These are phyloP conservation scores for Penicillium sp. DNA, from an alignment of 2,329 filamentous ascomycete species.

Conservation along the genomic window DNA sequence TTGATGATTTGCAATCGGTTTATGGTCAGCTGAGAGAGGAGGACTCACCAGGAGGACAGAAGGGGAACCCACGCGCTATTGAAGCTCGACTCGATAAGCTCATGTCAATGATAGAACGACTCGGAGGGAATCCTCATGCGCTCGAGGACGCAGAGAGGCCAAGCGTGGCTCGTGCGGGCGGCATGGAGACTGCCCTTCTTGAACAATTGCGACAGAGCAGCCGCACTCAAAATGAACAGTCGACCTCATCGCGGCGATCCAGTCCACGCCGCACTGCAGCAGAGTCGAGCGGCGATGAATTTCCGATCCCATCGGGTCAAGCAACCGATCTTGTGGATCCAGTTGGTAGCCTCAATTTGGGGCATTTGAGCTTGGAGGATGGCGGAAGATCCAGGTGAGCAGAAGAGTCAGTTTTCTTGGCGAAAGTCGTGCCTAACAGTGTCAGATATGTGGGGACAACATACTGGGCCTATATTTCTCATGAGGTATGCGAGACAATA, in stretches of 20 bases:
- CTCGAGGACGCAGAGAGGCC: constrained; percentile 32
- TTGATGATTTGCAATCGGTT: constrained; percentile 39
- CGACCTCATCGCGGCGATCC: constrained; percentile 27
- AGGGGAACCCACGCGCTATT: constrained; percentile 43
- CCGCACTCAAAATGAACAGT: constrained; percentile 19
- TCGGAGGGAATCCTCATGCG: constrained; percentile 42
- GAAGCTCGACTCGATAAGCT: constrained; percentile 50
- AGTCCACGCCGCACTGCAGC: constrained; percentile 39
- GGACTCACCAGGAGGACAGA: constrained; percentile 30
- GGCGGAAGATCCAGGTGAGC: constrained; percentile 41
- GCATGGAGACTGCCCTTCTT: constrained; percentile 20
- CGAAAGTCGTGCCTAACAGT: constrained; percentile 11
- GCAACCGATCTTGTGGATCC: constrained; percentile 49
- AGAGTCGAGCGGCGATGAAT: constrained; percentile 46
- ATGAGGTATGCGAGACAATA: constrained; percentile 44
- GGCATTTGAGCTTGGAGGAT: constrained; percentile 49
- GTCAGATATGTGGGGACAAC: constrained; percentile 50
- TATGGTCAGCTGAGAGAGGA: constrained; percentile 35
- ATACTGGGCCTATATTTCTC: constrained; percentile 52
- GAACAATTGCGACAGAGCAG: constrained; percentile 27
- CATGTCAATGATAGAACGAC: constrained; percentile 49
- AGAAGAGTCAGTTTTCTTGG: neutral
- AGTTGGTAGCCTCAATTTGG: constrained; percentile 46
- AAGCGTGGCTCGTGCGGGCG: constrained; percentile 21
- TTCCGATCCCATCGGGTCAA: constrained; percentile 47